phyloP scores from a whole-genome alignment of 129 eudicot species.

The Flaveria sonorensis region DNA sequence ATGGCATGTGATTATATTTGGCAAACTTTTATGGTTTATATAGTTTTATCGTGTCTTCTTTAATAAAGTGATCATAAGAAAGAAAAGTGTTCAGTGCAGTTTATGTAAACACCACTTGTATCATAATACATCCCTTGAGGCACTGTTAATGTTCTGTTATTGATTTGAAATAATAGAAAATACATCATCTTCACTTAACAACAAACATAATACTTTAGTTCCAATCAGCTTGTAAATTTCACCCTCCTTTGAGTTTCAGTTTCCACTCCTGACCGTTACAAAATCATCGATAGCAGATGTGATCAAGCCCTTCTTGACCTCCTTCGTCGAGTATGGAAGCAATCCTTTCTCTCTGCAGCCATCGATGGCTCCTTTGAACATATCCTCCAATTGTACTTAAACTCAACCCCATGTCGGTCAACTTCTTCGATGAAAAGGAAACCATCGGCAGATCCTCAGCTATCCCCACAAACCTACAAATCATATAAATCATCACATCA shows the following conservation, averaged over 20 bases:
- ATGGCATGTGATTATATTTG: too few relatives aligned
- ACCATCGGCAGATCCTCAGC: slow-evolving; percentile 50
- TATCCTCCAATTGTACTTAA: slow-evolving; percentile 77
- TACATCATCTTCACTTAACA: background rate
- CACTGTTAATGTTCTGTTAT: too few relatives aligned
- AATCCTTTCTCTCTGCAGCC: slow-evolving; percentile 75
- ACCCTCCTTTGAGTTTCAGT: background rate
- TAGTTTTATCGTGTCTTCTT: too few relatives aligned
- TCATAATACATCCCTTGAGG: too few relatives aligned
- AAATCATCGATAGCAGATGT: slow-evolving; percentile 23
- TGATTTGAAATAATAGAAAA: background rate
- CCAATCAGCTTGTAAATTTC: background rate
- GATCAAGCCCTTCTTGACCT: slow-evolving; percentile 21
- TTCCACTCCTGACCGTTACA: slow-evolving; percentile 22
- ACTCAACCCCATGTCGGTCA: slow-evolving; percentile 64
- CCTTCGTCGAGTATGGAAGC: slow-evolving; percentile 60
- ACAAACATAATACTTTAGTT: background rate
- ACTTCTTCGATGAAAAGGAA: slow-evolving; percentile 74
- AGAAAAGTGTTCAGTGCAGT: too few relatives aligned
- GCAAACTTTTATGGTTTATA: too few relatives aligned
- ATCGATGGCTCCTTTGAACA: slow-evolving; percentile 73
- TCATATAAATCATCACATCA: slow-evolving; percentile 13
- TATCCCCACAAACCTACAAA: slow-evolving; percentile 68
- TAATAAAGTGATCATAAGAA: too few relatives aligned
- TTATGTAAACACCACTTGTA: too few relatives aligned